These are phyloP conservation scores for Sistotremastrum suecicum DNA, from an alignment of 768 basidiomycete species.

Conservation along the genomic window DNA sequence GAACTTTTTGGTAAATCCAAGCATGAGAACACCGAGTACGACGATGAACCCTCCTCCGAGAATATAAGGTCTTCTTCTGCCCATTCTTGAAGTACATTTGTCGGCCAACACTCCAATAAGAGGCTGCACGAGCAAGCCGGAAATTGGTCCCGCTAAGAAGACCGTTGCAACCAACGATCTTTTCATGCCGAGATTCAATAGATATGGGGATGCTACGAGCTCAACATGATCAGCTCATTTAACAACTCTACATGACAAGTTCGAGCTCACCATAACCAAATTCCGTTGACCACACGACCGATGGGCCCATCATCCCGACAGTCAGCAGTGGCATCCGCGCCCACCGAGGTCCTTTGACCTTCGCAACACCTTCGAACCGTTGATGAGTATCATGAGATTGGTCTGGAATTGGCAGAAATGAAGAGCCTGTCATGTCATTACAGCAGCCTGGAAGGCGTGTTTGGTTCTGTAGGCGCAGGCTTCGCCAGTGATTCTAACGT, in stretches of 20 bases:
- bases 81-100: constrained; percentile 68
- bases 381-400: constrained; percentile 16
- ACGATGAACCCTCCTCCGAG: constrained; percentile 53
- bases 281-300: constrained; percentile 87
- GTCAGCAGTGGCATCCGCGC: constrained; percentile 56
- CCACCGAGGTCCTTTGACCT: constrained; percentile 56
- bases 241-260: background rate
- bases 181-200: constrained; percentile 75
- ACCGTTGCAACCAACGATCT: constrained; percentile 83
- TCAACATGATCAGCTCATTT: constrained; percentile 20
- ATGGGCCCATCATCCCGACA: constrained; percentile 68
- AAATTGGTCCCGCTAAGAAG: constrained; percentile 84
- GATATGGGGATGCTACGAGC: constrained; percentile 60
- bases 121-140: constrained; percentile 84
- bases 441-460: too few species aligned
- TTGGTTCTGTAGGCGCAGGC: too few species aligned
- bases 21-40: constrained; percentile 56
- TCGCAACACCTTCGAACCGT: constrained; percentile 38
- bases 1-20: constrained; percentile 69
- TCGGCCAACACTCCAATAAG: constrained; percentile 83
- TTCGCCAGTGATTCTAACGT: too few species aligned
- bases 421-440: constrained; percentile 35
- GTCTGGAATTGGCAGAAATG: constrained; percentile 30
- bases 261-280: constrained; percentile 63
- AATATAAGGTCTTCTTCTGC: constrained; percentile 81